Conservation (phyloP, 495 filamentous ascomycete genomes). For the Aspergillus heteromorphus region DNA sequence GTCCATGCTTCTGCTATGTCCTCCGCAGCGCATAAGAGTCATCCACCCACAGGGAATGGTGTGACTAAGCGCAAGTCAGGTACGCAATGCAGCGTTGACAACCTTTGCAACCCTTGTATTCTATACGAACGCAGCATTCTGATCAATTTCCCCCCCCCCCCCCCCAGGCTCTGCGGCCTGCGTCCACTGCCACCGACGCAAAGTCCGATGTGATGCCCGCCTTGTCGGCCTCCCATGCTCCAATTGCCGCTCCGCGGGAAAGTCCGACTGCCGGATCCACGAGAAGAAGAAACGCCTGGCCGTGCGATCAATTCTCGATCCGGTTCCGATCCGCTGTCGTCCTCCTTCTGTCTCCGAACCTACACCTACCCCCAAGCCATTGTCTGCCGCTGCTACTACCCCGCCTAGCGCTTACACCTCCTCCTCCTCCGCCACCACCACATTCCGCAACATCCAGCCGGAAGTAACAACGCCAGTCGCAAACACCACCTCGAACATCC, state of each 20-base stretch:
- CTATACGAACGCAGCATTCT: background rate
- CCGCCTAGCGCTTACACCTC: conserved; percentile 27
- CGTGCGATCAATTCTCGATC: conserved; percentile 43
- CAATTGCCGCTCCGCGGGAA: conserved; percentile 42
- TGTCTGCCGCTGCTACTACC: conserved; percentile 15
- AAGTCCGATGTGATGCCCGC: conserved; percentile 46
- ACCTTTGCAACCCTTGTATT: background rate
- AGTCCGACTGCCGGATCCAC: conserved; percentile 43
- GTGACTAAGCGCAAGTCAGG: conserved; percentile 29
- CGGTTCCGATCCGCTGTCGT: conserved; percentile 46
- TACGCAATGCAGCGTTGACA: conserved; percentile 1
- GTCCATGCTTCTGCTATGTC: conserved; percentile 29
- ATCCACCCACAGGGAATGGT: conserved; percentile 19
- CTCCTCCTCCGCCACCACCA: conserved; percentile 20
- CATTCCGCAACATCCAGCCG: conserved; percentile 22
- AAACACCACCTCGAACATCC: conserved; percentile 1
- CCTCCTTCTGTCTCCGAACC: conserved; percentile 28
- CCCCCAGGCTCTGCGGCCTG: conserved; percentile 38
- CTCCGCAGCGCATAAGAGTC: conserved; percentile 21
- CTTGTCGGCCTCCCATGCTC: conserved; percentile 41
- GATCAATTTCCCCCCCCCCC: conserved; percentile 16
- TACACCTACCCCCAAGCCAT: conserved; percentile 17
- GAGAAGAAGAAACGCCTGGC: conserved; percentile 45
- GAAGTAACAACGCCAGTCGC: conserved; percentile 17
- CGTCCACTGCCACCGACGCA: conserved; percentile 45